A percentile compares a stretch with the other conserved stretches of the same genome.
Conservation (phyloP, 2,329 filamentous ascomycete species). For the Colletotrichum somersetense region DNA sequence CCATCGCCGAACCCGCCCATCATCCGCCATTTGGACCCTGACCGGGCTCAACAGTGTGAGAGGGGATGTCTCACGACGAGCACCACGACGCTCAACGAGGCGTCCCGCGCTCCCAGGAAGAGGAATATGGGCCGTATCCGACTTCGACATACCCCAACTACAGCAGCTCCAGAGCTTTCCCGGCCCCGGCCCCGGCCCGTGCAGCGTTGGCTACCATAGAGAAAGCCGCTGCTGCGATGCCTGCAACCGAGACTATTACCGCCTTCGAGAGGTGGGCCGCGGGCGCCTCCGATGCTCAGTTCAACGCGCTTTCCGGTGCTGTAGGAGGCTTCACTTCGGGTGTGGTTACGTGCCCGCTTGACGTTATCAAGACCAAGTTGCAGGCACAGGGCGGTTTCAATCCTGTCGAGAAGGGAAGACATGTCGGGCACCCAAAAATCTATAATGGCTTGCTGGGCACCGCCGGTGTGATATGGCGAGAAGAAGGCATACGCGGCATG, state of each 20-base stretch:
- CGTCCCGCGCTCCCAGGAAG: conserved; percentile 47
- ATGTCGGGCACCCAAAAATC: conserved; percentile 67
- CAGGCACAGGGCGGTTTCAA: conserved; percentile 92
- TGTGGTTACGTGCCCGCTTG: conserved; percentile 94
- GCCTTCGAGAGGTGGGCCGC: conserved; percentile 68
- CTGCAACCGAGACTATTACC: conserved; percentile 51
- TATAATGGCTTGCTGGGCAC: conserved; percentile 93
- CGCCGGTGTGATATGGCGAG: conserved; percentile 83
- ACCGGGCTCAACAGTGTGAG: conserved; percentile 28
- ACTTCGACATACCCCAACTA: conserved; percentile 43
- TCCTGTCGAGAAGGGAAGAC: conserved; percentile 62
- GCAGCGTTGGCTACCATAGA: conserved; percentile 34
- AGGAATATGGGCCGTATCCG: conserved; percentile 54
- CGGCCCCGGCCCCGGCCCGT: conserved; percentile 33
- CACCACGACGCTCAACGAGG: conserved; percentile 49
- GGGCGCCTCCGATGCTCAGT: conserved; percentile 69
- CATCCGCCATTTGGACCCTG: conserved; percentile 16
- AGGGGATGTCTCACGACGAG: conserved; percentile 66
- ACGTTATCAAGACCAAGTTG: conserved; percentile 99
- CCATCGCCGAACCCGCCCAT: conserved; percentile 1
- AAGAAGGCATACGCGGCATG: conserved; percentile 90
- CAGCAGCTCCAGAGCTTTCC: conserved; percentile 42
- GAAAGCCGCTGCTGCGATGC: conserved; percentile 40
- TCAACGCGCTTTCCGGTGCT: conserved; percentile 90
- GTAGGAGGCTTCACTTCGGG: conserved; percentile 93